Conservation (phyloP, 2,329 filamentous ascomycete genomes). For the Pseudogymnoascus sp. region DNA sequence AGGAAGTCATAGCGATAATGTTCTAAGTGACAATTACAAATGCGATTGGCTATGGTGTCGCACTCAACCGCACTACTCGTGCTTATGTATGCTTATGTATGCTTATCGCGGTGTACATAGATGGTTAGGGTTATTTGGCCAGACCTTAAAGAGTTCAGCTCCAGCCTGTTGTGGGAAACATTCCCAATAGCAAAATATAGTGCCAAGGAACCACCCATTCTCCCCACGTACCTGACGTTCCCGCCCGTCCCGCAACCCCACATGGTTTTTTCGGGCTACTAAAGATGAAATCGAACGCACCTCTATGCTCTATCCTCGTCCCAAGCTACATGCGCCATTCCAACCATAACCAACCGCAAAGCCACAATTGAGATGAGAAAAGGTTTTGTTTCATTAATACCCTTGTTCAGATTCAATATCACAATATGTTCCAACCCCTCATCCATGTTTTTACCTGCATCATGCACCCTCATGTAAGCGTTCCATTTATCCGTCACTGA, state of each 20-base stretch:
- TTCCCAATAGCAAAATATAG: background rate
- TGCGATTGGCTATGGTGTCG: background rate
- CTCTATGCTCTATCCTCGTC: background rate
- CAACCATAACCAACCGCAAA: background rate
- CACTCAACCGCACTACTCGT: background rate
- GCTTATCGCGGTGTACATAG: background rate
- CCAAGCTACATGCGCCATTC: background rate
- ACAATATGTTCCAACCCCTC: background rate
- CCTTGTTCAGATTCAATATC: background rate
- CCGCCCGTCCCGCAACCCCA: background rate
- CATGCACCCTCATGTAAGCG: background rate
- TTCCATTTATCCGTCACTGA: background rate
- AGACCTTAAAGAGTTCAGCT: background rate
- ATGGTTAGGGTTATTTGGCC: background rate
- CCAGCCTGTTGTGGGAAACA: background rate
- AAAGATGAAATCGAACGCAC: background rate
- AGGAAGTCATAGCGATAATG: background rate
- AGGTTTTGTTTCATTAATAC: background rate
- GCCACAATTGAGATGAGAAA: background rate
- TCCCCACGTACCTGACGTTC: background rate
- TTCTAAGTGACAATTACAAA: background rate
- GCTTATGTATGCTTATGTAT: background rate
- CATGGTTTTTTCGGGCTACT: background rate
- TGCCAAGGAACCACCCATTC: background rate
- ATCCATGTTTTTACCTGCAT: background rate